These are phyloP conservation scores for Fraxinus quadrangulata DNA, from an alignment of 257 asterid species.

Conservation along the genomic window DNA sequence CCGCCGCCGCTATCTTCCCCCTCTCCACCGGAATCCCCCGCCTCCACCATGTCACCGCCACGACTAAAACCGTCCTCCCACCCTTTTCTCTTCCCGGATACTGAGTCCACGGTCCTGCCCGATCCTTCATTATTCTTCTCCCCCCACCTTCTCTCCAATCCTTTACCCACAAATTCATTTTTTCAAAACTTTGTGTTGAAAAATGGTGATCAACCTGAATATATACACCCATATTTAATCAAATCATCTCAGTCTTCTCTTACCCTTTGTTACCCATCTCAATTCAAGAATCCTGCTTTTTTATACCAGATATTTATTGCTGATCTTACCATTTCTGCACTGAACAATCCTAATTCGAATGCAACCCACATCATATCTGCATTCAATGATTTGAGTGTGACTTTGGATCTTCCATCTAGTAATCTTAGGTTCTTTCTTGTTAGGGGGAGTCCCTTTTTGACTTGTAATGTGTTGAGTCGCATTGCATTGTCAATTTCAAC, in stretches of 20 bases:
- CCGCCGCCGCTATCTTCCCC: slow-evolving; percentile 23
- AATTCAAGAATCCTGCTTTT: slow-evolving; percentile 55
- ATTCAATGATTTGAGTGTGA: slow-evolving; percentile 70
- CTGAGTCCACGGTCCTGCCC: slow-evolving; percentile 75
- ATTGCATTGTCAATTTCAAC: slow-evolving; percentile 66
- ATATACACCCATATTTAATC: slow-evolving; percentile 74
- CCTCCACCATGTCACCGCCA: neutral
- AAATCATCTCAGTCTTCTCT: slow-evolving; percentile 63
- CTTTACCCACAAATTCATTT: slow-evolving; percentile 86
- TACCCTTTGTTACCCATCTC: slow-evolving; percentile 68
- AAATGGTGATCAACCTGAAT: slow-evolving; percentile 89
- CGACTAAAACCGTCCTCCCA: slow-evolving; percentile 26
- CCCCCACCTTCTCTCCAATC: slow-evolving; percentile 60
- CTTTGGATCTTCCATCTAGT: slow-evolving; percentile 73
- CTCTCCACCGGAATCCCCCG: no score
- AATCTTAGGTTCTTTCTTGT: slow-evolving; percentile 72
- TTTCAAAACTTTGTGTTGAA: slow-evolving; percentile 80
- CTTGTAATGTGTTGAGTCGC: slow-evolving; percentile 46
- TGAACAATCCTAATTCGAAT: slow-evolving; percentile 48
- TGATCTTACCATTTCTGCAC: slow-evolving; percentile 56
- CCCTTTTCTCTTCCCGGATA: slow-evolving; percentile 73
- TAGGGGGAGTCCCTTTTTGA: slow-evolving; percentile 85
- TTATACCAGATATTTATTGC: slow-evolving; percentile 59
- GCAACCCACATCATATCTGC: slow-evolving; percentile 60
- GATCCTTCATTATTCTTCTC: slow-evolving; percentile 78